Evolutionary conservation across 345 rosid genomes (phyloP).

Genomic region (Eucalyptus pumila): DNA sequence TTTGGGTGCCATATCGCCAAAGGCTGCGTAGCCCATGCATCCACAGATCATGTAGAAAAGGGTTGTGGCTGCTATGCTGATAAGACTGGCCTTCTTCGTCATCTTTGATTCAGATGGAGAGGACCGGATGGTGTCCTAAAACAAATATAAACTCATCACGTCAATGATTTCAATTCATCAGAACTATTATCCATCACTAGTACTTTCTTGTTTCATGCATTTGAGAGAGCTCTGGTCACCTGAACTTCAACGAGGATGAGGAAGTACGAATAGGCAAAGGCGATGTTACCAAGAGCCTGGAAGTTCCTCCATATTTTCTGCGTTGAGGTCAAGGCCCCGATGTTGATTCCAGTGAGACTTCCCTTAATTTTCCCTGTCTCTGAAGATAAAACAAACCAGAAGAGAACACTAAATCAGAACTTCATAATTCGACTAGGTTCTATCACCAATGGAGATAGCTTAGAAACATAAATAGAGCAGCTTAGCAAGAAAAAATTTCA

Average conservation of each 20-base stretch:
- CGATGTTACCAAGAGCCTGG: constrained; percentile 30
- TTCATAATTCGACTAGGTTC: too few species aligned
- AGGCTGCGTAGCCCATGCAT: constrained; percentile 28
- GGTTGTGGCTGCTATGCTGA: not conserved
- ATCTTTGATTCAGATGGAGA: constrained; percentile 26
- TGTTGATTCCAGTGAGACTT: constrained; percentile 26
- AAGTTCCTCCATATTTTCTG: constrained; percentile 27
- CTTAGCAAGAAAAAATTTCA: too few species aligned
- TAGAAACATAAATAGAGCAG: too few species aligned
- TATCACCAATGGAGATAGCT: too few species aligned
- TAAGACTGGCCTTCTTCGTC: not conserved
- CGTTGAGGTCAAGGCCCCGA: constrained; percentile 1
- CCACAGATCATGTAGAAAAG: not conserved
- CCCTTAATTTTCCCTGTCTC: constrained; percentile 13
- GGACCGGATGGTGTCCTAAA: constrained; percentile 34
- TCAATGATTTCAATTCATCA: not conserved
- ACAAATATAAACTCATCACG: not conserved
- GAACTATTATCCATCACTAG: not conserved
- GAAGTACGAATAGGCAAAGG: constrained; percentile 29
- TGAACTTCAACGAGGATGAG: constrained; percentile 27
- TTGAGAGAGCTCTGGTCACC: not conserved
- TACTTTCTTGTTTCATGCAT: not conserved
- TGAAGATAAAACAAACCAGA: not conserved
- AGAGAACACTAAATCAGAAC: too few species aligned
- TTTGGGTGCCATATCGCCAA: constrained; percentile 55